Conservation (phyloP, 768 basidiomycete genomes). For the Leucocoprinus leucothites region DNA sequence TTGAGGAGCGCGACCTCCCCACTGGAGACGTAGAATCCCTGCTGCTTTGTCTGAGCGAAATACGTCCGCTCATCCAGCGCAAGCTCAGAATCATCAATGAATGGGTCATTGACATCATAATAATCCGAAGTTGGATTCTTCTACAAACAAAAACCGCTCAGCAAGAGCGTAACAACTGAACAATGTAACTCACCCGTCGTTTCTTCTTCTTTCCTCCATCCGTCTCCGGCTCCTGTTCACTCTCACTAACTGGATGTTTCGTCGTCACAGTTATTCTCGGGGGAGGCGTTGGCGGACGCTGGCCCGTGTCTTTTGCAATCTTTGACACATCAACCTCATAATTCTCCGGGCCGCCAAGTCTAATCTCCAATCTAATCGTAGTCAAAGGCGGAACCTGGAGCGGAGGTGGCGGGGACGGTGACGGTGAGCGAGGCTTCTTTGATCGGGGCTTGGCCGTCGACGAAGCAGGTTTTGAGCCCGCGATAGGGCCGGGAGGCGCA, state of each 20-base stretch:
- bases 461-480: constrained; percentile 20
- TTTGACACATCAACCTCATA: constrained; percentile 69
- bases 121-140: constrained; percentile 64
- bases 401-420: constrained; percentile 59
- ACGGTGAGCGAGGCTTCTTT: constrained; percentile 33
- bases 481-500: constrained; percentile 28
- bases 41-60: constrained; percentile 89
- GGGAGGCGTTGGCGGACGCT: constrained; percentile 57
- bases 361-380: constrained; percentile 69
- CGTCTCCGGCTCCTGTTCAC: constrained; percentile 37
- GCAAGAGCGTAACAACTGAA: not conserved
- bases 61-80: constrained; percentile 87
- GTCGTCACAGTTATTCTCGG: constrained; percentile 41
- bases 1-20: constrained; percentile 86
- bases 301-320: constrained; percentile 62
- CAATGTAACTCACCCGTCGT: constrained; percentile 23
- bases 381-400: constrained; percentile 48
- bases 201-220: constrained; percentile 34
- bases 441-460: constrained; percentile 26
- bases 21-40: constrained; percentile 88
- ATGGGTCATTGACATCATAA: constrained; percentile 90
- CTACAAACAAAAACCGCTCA: constrained; percentile 25
- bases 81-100: constrained; percentile 97
- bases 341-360: constrained; percentile 67
- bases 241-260: constrained; percentile 44